Base-by-base conservation (phyloP, 306 rosid genomes). In the Quercus parvula region DNA sequence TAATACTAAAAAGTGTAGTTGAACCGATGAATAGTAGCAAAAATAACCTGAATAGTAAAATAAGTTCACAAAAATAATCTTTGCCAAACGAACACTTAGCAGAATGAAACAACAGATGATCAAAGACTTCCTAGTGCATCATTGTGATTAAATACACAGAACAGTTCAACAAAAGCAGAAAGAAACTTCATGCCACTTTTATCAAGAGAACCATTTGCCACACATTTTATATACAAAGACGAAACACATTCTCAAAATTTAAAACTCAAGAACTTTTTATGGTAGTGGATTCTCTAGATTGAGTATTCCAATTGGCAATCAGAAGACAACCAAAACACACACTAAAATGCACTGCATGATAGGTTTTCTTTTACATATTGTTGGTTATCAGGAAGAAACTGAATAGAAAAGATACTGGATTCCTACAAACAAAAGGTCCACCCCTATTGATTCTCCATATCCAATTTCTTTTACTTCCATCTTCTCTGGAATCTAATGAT, bases 61-160 rank as follows among this genome's bases (percentile, higher is more conserved):
- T 24, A 24, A 24, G 24, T 24, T 24, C 0, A 24, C 24, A 24
- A 24, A 24, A 24, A 24, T 24, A 24, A 24, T 24, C 24, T 24
- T 24, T 24, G 1, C 24, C 24, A 24, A 24, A 24, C 24, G 24
- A 24, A 24, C 24, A 24, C 24, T 24, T 24, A 79, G 83, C 59
- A 82, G 70, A 74, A 35, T 46, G 54, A 85, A 55, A 64, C 17
- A 73, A 56, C 9, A 54, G 61, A 41, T 25, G 63, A 77, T 31
- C 71, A 57, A 55, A 17, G 56, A 30, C 24, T 75, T 31, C 66
- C 56, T 59, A 70, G 33, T 14, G 73, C 27, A 19, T 19, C 51
- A 67, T 13, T 31, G 58, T 66, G n/a, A 28, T 24, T 56, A 30
- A 6, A 46, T 41, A 63, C 15, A 73, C 33, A 57, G 41, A 70